phyloP scores from a whole-genome alignment of 2,329 filamentous ascomycete genomes.

The Elsinoe necatrix region DNA sequence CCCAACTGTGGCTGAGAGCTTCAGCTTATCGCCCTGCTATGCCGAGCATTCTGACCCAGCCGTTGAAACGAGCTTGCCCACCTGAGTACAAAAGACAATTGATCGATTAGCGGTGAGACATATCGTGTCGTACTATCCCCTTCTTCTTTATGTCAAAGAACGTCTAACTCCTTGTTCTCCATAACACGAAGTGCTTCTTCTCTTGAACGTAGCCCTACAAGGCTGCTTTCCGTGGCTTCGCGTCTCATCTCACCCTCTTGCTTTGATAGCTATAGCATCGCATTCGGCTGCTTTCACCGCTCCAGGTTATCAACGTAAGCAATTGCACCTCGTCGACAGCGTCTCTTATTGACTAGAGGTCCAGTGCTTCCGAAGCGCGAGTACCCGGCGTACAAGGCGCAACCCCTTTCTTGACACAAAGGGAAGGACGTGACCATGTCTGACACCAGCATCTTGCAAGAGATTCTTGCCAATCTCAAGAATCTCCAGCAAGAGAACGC shows the following conservation, averaged over 20 bases:
- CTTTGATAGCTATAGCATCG: no score
- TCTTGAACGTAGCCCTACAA: not conserved
- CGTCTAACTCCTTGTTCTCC: not conserved
- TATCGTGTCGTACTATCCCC: constrained; percentile 6
- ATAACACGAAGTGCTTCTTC: not conserved
- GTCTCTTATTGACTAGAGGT: not conserved
- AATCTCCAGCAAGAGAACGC: constrained; percentile 49
- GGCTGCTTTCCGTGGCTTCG: not conserved
- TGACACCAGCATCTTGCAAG: constrained; percentile 35
- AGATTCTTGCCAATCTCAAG: constrained; percentile 49
- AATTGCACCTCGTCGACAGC: no score
- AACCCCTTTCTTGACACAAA: not conserved
- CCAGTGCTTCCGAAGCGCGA: not conserved
- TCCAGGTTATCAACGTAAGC: no score
- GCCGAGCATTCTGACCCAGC: constrained; percentile 9
- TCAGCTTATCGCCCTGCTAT: constrained; percentile 12
- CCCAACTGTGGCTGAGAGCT: constrained; percentile 10
- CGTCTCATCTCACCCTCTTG: not conserved
- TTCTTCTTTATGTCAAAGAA: not conserved
- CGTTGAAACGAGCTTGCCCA: constrained; percentile 10
- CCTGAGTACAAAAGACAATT: constrained; percentile 15
- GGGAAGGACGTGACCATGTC: not conserved
- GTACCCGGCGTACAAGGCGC: no score
- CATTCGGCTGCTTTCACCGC: no score
- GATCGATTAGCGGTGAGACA: constrained; percentile 14